Evolutionary conservation across 176 grass and related monocot genomes (phyloP).

Genomic region (Chrysopogon serrulatus): DNA sequence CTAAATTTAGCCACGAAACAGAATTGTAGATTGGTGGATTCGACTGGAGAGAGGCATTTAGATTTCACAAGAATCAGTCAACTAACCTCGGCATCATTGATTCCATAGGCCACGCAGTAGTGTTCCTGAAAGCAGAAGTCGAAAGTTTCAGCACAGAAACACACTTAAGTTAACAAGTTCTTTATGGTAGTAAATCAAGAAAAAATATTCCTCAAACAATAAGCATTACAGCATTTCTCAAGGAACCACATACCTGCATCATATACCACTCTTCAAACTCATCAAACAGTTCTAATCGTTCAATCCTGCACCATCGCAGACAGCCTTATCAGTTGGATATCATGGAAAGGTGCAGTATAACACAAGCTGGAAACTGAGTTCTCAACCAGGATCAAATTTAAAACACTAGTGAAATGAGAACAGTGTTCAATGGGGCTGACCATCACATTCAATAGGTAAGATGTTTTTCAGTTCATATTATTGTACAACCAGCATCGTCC

Average conservation of each 20-base stretch:
- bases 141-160: not conserved
- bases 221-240: not conserved
- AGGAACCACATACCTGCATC: constrained; percentile 67
- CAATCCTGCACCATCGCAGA: constrained; percentile 54
- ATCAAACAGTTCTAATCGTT: constrained; percentile 89
- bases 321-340: not conserved
- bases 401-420: not conserved
- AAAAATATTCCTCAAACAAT: not conserved
- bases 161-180: not conserved
- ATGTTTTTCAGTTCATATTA: constrained; percentile 6
- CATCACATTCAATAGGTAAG: not conserved
- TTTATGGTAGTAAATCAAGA: not conserved
- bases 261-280: constrained; percentile 99
- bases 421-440: not conserved
- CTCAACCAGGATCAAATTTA: not conserved
- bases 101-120: constrained; percentile 86
- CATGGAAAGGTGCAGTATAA: not conserved
- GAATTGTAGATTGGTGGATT: not conserved
- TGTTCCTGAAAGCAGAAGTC: constrained; percentile 66
- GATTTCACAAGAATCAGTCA: not conserved
- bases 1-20: not conserved
- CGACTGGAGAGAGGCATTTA: not conserved
- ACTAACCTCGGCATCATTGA: constrained; percentile 72
- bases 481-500: not conserved
- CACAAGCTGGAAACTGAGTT: not conserved